phyloP scores from a whole-genome alignment of 116 monocot genomes.

The Phalaenopsis hybrid region DNA sequence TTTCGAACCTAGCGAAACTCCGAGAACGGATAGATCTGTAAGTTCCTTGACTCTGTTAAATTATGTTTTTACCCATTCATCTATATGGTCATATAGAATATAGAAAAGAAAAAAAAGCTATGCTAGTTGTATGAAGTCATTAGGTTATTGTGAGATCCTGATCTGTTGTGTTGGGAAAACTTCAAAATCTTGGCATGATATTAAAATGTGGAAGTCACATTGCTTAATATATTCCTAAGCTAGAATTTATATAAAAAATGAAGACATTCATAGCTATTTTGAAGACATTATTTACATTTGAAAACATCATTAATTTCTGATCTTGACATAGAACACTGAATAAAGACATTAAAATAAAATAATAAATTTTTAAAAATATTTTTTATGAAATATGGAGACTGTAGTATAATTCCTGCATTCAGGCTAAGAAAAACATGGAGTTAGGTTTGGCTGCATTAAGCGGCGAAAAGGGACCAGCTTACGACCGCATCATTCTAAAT shows the following conservation, averaged over 20 bases:
- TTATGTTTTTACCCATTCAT: background rate
- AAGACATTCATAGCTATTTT: too few species aligned
- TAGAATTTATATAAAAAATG: too few species aligned
- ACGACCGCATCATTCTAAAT: conserved; percentile 84
- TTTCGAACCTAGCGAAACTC: conserved; percentile 82
- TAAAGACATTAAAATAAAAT: too few species aligned
- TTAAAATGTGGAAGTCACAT: too few species aligned
- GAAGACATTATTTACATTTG: too few species aligned
- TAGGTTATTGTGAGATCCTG: background rate
- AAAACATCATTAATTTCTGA: too few species aligned
- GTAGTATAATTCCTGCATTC: background rate
- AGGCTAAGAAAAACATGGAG: conserved; percentile 76
- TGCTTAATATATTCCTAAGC: too few species aligned
- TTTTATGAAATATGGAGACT: too few species aligned
- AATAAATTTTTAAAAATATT: too few species aligned
- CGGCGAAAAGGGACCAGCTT: conserved; percentile 81
- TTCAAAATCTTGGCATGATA: too few species aligned
- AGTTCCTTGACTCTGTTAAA: background rate
- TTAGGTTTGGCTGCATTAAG: conserved; percentile 75
- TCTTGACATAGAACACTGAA: too few species aligned
- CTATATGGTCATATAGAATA: background rate
- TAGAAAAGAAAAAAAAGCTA: background rate
- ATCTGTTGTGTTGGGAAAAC: too few species aligned
- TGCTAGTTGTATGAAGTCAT: background rate
- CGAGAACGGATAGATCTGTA: conserved; percentile 98